These are phyloP conservation scores for Aureobasidium pullulans DNA, from an alignment of 2,329 filamentous ascomycete genomes.

Conservation along the genomic window DNA sequence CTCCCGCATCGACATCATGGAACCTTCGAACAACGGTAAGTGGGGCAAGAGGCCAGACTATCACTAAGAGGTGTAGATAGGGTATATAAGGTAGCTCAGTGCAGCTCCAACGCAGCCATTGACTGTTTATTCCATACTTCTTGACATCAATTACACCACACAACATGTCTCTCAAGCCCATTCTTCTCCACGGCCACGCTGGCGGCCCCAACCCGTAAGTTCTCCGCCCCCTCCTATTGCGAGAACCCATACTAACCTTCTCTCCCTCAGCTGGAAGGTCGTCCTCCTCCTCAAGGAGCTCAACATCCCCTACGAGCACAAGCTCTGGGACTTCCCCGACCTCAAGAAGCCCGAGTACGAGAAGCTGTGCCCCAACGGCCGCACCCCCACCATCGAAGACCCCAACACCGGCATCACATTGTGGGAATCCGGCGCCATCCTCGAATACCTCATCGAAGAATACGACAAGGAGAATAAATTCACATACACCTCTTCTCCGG, in stretches of 20 bases:
- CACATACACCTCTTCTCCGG: conserved; percentile 31
- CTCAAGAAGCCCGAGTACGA: conserved; percentile 35
- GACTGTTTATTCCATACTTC: neutral
- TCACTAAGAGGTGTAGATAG: neutral
- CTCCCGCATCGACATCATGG: neutral
- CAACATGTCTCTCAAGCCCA: conserved; percentile 17
- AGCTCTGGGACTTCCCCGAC: conserved; percentile 30
- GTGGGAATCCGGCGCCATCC: conserved; percentile 29
- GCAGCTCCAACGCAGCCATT: neutral
- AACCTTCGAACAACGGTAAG: neutral
- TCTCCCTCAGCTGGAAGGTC: conserved; percentile 20
- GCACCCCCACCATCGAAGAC: conserved; percentile 39
- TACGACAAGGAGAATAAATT: conserved; percentile 40
- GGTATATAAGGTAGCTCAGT: neutral
- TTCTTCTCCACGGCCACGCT: conserved; percentile 16
- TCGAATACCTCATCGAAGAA: conserved; percentile 29
- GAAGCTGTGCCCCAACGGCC: conserved; percentile 35
- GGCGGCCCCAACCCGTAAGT: conserved; percentile 7
- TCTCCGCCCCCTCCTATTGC: too few relatives aligned
- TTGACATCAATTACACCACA: neutral
- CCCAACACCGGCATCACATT: conserved; percentile 38
- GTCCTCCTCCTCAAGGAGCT: conserved; percentile 40
- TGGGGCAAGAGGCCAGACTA: conserved; percentile 1
- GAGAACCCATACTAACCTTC: too few relatives aligned
- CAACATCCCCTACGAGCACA: conserved; percentile 32